phyloP scores from a whole-genome alignment of 495 filamentous ascomycete genomes.

The Daldinia loculata region DNA sequence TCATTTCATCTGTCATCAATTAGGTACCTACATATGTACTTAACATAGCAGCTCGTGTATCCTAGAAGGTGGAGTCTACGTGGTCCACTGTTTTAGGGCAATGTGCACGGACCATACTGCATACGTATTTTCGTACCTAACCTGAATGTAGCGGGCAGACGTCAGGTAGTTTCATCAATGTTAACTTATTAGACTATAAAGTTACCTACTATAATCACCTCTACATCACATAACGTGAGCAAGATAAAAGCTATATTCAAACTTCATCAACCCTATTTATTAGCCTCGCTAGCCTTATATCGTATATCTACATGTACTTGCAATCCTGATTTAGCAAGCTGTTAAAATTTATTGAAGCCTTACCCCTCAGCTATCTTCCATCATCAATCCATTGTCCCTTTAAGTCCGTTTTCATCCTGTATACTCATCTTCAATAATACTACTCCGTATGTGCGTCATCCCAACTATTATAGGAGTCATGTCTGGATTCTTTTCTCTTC shows the following conservation, averaged over 20 bases:
- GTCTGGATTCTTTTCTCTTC: constrained; percentile 58
- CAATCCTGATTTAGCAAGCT: background rate
- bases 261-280: background rate
- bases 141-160: background rate
- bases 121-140: constrained; percentile 3
- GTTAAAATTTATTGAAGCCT: constrained; percentile 5
- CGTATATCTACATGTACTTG: background rate
- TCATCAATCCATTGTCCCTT: constrained; percentile 5
- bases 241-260: constrained; percentile 13
- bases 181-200: background rate
- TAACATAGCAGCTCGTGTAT: background rate
- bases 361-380: constrained; percentile 1
- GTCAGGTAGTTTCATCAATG: constrained; percentile 1
- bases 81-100: constrained; percentile 25
- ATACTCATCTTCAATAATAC: background rate
- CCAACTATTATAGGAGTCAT: constrained; percentile 45
- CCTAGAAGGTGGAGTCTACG: constrained; percentile 23
- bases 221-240: constrained; percentile 13
- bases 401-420: background rate
- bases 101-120: constrained; percentile 23
- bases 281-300: background rate
- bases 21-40: no score
- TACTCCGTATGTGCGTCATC: constrained; percentile 22
- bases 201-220: constrained; percentile 12
- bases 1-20: background rate